Evolutionary conservation across 116 monocot genomes (phyloP), one percentile per base, ranked within the genome.

Genomic region (Phalaenopsis hybrid): DNA sequence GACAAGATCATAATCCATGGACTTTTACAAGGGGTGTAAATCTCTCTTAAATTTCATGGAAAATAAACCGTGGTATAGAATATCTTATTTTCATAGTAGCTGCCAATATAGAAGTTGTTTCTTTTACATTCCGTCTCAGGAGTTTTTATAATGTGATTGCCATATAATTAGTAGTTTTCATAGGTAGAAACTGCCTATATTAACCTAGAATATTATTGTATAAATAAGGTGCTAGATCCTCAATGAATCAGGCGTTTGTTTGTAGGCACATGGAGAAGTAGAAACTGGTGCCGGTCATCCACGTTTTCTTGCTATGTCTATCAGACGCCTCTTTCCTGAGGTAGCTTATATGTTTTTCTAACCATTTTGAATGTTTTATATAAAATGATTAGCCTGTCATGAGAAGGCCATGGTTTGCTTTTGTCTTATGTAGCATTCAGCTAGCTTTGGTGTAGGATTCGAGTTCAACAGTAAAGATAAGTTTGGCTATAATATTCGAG

Each of bases 191-290:
- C 8, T 48, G 8, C 48, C 48, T 37, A 59, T n/a, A 45, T 4
- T 45, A 45, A 45, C 45, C 6, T 45, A 45, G 48, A 48, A 48
- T 48, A 6, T 48, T 48, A 48, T 7, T 48, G 48, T 48, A 48
- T 48, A 48, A 48, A 48, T 48, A 48, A 48, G 48, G 9, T 45
- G 45, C 6, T 4, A 45, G 45, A 45, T 45, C 45, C 45, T 45
- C 45, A 45, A 4, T 45, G 45, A 45, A 61, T 18, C 18, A 61
- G 6, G 23, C 5, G 16, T 72, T 72, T 37, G 37, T 52, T 85
- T 74, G 13, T 82, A 96, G 96, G 91, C 82, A 88, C 92, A 92
- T 73, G 94, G 89, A 46, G 96, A 96, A 87, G 57, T 96, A 23
- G 92, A 96, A 83, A 92, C 91, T 3, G 41, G 72, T 28, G 46